Percentiles rank a stretch among this genome's conserved stretches.
These are phyloP conservation scores for Cystodermella granulosa DNA, from an alignment of 1,284 basidiomycete species.

Conservation along the genomic window DNA sequence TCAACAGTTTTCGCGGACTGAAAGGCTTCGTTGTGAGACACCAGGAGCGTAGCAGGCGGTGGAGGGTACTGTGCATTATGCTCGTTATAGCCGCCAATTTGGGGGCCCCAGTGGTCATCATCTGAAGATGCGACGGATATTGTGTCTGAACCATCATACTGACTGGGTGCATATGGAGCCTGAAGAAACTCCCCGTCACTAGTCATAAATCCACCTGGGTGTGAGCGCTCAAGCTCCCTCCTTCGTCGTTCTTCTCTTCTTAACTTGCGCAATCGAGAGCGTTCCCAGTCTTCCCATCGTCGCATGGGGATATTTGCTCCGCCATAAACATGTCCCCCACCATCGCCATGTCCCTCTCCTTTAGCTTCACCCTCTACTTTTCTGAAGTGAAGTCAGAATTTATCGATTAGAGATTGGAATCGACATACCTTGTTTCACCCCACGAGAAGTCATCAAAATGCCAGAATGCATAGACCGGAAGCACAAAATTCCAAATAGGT, in stretches of 20 bases:
- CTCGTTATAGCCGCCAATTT: slow-evolving; percentile 87
- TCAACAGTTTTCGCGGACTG: slow-evolving; percentile 62
- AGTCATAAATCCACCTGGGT: slow-evolving; percentile 62
- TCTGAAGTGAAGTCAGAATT: slow-evolving; percentile 44
- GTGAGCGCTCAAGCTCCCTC: slow-evolving; percentile 71
- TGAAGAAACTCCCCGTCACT: slow-evolving; percentile 59
- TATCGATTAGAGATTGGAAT: slow-evolving; percentile 1
- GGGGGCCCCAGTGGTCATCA: slow-evolving; percentile 87
- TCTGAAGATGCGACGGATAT: slow-evolving; percentile 80
- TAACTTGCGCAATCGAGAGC: slow-evolving; percentile 88
- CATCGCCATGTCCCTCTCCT: slow-evolving; percentile 71
- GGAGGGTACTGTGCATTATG: slow-evolving; percentile 71
- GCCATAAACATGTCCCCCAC: slow-evolving; percentile 54
- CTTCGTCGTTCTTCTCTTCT: slow-evolving; percentile 84
- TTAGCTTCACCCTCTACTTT: slow-evolving; percentile 88
- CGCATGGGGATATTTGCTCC: slow-evolving; percentile 77
- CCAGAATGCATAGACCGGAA: slow-evolving; percentile 96
- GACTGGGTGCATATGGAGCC: slow-evolving; percentile 54
- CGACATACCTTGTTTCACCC: slow-evolving; percentile 87
- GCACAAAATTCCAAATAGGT: slow-evolving; percentile 92
- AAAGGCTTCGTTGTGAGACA: slow-evolving; percentile 42
- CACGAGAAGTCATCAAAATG: slow-evolving; percentile 99
- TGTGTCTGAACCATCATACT: slow-evolving; percentile 70
- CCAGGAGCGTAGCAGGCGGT: slow-evolving; percentile 68
- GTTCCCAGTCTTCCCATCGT: slow-evolving; percentile 99